Evolutionary conservation across 331 rosid species (phyloP).

Genomic region (Quercus tomentella): DNA sequence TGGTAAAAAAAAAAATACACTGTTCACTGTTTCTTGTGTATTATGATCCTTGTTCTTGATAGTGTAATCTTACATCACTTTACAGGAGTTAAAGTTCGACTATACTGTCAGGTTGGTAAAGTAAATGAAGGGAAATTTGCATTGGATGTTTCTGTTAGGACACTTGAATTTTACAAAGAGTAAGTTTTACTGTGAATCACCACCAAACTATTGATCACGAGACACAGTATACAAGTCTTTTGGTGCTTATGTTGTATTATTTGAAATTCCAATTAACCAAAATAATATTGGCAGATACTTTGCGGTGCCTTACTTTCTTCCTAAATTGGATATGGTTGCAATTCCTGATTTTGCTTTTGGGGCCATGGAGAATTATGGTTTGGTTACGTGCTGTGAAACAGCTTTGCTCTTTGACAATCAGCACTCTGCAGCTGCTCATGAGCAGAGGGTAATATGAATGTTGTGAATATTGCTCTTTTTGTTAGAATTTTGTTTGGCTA

Average conservation of each 20-base stretch:
- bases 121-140: conserved; percentile 87
- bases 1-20: conserved; percentile 45
- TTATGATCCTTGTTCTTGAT: conserved; percentile 12
- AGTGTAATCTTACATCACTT: conserved; percentile 13
- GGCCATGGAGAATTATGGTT: conserved; percentile 67
- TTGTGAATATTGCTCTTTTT: not conserved
- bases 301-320: conserved; percentile 74
- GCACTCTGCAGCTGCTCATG: conserved; percentile 53
- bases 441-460: conserved; percentile 44
- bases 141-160: conserved; percentile 66
- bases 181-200: conserved; percentile 26
- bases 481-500: conserved; percentile 1
- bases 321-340: conserved; percentile 95
- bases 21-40: conserved; percentile 1
- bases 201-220: not conserved
- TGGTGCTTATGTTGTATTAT: conserved; percentile 19
- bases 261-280: conserved; percentile 4
- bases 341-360: conserved; percentile 95
- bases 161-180: conserved; percentile 75
- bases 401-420: conserved; percentile 51
- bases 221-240: conserved; percentile 10
- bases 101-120: conserved; percentile 87
- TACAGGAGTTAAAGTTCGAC: conserved; percentile 82
- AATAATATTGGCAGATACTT: conserved; percentile 60
- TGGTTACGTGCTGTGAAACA: conserved; percentile 52